Evolutionary conservation across 2,329 filamentous ascomycete genomes (phyloP).

Genomic region (Pseudomassariella vexata): DNA sequence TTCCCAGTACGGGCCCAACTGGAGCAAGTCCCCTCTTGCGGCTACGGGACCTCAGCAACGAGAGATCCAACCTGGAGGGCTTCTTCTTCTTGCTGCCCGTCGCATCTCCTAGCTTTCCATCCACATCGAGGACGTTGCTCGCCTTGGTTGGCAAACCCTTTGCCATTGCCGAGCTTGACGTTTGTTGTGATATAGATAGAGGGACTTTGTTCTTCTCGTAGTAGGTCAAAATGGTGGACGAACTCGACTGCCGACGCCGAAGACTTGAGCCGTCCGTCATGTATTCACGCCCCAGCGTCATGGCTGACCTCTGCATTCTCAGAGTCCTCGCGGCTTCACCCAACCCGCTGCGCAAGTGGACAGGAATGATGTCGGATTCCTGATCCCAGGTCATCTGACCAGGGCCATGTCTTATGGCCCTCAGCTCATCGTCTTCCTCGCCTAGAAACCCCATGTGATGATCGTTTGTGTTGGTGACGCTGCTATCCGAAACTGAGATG

Average conservation of each 20-base stretch:
- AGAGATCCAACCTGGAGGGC: slow-evolving; percentile 44
- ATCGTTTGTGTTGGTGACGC: slow-evolving; percentile 24
- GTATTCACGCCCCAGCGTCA: slow-evolving; percentile 17
- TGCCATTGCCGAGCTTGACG: slow-evolving; percentile 52
- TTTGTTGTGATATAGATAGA: slow-evolving; percentile 53
- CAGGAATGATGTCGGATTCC: slow-evolving; percentile 41
- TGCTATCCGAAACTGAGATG: slow-evolving; percentile 37
- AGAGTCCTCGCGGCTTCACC: slow-evolving; percentile 11
- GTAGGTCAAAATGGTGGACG: slow-evolving; percentile 49
- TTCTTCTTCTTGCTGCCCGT: slow-evolving; percentile 40
- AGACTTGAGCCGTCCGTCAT: slow-evolving; percentile 38
- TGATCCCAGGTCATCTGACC: slow-evolving; percentile 36
- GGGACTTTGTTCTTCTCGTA: slow-evolving; percentile 53
- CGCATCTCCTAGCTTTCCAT: slow-evolving; percentile 23
- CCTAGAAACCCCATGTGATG: slow-evolving; percentile 18
- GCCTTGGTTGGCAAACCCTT: slow-evolving; percentile 46
- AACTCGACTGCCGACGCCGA: slow-evolving; percentile 41
- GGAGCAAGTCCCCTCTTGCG: slow-evolving; percentile 26
- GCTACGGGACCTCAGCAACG: slow-evolving; percentile 32
- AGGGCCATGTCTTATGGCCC: slow-evolving; percentile 2
- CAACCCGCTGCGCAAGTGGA: slow-evolving; percentile 18
- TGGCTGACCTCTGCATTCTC: slow-evolving; percentile 17
- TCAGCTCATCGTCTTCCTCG: slow-evolving; percentile 18
- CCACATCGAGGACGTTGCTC: slow-evolving; percentile 39
- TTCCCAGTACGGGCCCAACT: slow-evolving; percentile 25